These are phyloP conservation scores for Botrytis porri DNA, from an alignment of 2,329 filamentous ascomycete genomes.

Conservation along the genomic window DNA sequence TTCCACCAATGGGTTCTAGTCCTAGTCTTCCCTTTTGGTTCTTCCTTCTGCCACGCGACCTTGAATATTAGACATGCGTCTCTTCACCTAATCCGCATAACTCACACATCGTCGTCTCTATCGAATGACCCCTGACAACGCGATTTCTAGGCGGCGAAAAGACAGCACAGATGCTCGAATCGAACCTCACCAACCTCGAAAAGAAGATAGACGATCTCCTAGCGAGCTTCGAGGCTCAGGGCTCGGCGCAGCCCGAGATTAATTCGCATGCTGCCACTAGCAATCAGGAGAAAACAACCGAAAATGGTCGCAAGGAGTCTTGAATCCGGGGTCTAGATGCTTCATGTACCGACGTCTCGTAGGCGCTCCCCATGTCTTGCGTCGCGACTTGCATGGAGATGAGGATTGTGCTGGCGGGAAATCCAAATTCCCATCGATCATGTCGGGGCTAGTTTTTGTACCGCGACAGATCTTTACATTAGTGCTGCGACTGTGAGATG, in stretches of 20 bases:
- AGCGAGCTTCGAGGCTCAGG: constrained; percentile 45
- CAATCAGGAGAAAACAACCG: background rate
- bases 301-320: background rate
- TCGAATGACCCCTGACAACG: background rate
- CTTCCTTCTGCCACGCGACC: background rate
- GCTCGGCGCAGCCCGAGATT: background rate
- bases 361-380: background rate
- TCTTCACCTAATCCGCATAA: background rate
- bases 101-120: background rate
- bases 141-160: constrained; percentile 47
- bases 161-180: constrained; percentile 51
- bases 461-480: background rate
- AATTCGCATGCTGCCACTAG: background rate
- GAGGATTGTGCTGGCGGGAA: background rate
- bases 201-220: constrained; percentile 55
- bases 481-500: background rate
- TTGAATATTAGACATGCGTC: background rate
- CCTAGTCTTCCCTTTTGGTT: background rate
- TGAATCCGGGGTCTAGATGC: background rate
- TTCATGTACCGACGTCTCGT: background rate
- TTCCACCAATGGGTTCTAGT: background rate
- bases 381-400: background rate
- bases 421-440: background rate
- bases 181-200: constrained; percentile 51
- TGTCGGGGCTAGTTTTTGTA: background rate